Evolutionary conservation across 2,329 filamentous ascomycete species (phyloP), one percentile per base, ranked within the genome.

Genomic region (Fusarium sp.): DNA sequence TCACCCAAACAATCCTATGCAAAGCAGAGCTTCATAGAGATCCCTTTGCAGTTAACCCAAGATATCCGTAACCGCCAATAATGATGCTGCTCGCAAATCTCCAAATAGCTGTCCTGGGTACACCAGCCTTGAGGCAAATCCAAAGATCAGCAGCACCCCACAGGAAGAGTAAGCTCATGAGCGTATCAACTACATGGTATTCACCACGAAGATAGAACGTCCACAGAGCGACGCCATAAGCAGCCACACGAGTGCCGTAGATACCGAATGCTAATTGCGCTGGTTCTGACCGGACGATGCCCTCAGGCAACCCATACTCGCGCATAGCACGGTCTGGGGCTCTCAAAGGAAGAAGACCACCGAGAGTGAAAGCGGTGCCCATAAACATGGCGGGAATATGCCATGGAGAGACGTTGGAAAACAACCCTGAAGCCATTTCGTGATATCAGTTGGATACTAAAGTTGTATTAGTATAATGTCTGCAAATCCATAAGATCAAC

Each of bases 331-430:
- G 74, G 27, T 73, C 57, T 5, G 79, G 73, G 56, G 79, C 77
- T 70, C 74, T 79, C 39, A 82, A 70, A 18, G 80, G 81, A 11
- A 80, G 74, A 38, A 81, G 66, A 17, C 80, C 79, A 27, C 79
- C 80, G 50, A 82, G 71, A 7, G 76, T 79, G 22, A 76, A 76
- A 13, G 76, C 68, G 25, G 77, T 79, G 25, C 77, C 80, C 22
- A 80, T 64, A 5, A 79, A 76, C 17, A 79, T 50, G 12, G 74
- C 68, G 4, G 77, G 76, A 42, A 77, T 73, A 50, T 80, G 78
- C 70, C 71, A 76, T 9, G 65, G 62, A 14, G 73, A 67, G 39
- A 76, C 71, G 17, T 54, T 39, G 5, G 68, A 63, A 22, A 74
- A 49, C 9, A 54, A 25, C 10, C 63, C 68, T 7, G 68, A 71